A percentile compares a stretch with the other conserved stretches of the same genome.
phyloP scores from a whole-genome alignment of 73 alveolate species.

The Paramecium caudatum region DNA sequence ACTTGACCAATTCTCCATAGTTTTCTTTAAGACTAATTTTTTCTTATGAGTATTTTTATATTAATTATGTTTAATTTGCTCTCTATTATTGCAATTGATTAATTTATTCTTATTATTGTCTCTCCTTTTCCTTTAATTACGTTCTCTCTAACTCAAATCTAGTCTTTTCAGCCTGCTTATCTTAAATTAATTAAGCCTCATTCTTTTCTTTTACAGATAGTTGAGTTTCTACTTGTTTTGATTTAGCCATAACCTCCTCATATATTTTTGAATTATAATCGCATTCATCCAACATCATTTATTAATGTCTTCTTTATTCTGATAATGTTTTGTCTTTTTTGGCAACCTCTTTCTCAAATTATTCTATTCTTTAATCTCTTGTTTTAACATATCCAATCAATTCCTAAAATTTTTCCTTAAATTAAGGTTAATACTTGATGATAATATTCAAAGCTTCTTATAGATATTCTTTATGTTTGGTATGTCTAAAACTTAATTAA shows the following conservation, averaged over 20 bases:
- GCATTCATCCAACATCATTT: slow-evolving; percentile 45
- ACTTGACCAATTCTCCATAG: slow-evolving; percentile 4
- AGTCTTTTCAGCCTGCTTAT: slow-evolving; percentile 40
- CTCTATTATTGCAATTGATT: neutral
- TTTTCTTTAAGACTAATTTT: neutral
- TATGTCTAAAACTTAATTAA: slow-evolving; percentile 10
- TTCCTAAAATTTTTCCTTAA: slow-evolving; percentile 50
- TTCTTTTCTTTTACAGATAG: slow-evolving; percentile 27
- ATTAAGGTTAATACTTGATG: neutral
- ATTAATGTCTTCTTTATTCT: neutral
- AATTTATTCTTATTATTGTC: neutral
- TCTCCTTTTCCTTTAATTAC: neutral
- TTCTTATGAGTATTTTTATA: slow-evolving; percentile 20
- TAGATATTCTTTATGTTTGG: neutral
- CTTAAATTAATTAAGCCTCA: slow-evolving; percentile 50
- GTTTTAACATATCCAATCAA: slow-evolving; percentile 45
- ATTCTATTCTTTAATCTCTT: slow-evolving; percentile 49
- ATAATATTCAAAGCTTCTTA: slow-evolving; percentile 6
- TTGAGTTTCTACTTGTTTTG: slow-evolving; percentile 19
- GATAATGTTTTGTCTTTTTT: neutral
- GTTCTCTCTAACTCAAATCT: slow-evolving; percentile 6
- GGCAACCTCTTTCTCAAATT: slow-evolving; percentile 7
- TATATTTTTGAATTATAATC: slow-evolving; percentile 10
- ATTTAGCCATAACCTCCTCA: slow-evolving; percentile 23
- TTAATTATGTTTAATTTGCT: neutral